Evolutionary conservation across 768 basidiomycete genomes (phyloP).

Genomic region (Exidia glandulosa): DNA sequence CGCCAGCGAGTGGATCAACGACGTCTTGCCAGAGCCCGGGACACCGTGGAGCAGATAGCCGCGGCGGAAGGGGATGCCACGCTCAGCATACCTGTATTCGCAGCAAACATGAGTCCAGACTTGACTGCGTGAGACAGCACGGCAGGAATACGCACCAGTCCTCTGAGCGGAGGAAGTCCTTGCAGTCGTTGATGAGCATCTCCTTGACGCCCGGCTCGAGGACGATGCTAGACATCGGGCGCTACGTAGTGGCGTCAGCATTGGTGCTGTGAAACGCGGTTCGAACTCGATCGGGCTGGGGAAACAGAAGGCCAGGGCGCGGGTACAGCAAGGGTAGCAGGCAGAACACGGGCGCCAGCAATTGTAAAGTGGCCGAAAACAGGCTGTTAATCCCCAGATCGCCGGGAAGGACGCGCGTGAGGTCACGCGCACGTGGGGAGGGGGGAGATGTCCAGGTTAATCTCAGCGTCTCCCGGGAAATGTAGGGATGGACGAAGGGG

Average conservation of each 20-base stretch:
- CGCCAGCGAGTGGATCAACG: conserved; percentile 19
- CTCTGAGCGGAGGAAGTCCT: conserved; percentile 72
- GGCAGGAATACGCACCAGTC: conserved; percentile 53
- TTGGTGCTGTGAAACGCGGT: neutral
- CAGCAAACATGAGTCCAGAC: neutral
- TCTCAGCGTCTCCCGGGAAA: no score
- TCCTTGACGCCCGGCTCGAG: conserved; percentile 84
- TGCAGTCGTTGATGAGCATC: conserved; percentile 81
- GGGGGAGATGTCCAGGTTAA: no score
- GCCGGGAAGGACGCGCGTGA: neutral
- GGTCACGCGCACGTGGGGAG: no score
- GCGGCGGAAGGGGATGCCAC: conserved; percentile 83
- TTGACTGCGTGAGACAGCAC: conserved; percentile 1
- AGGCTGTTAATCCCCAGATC: neutral
- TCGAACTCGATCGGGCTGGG: no score
- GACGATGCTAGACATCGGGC: conserved; percentile 88
- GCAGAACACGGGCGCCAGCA: no score
- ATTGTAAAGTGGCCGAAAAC: no score
- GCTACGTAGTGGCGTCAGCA: conserved; percentile 11
- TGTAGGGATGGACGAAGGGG: no score
- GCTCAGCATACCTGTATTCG: conserved; percentile 73
- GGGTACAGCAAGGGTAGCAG: neutral
- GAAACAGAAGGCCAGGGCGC: neutral
- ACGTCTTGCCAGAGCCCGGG: conserved; percentile 43
- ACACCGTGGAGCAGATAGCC: conserved; percentile 81